Evolutionary conservation across 208 protist genomes (phyloP), one percentile per base, ranked within the genome.

Genomic region (Trypanosoma mega): DNA sequence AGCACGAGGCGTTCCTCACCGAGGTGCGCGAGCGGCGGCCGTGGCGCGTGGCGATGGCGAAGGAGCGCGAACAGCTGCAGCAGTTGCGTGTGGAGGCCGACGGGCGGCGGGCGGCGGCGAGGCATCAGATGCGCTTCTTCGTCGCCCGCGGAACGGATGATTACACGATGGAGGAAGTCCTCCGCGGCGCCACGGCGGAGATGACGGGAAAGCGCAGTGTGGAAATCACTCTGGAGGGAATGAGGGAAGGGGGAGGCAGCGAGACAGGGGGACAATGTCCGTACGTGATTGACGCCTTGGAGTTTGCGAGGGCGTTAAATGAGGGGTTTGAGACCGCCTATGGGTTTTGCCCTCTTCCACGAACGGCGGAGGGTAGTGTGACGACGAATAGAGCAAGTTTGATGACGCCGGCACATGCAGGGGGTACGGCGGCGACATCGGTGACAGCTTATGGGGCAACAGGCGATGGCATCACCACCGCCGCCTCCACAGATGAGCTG

Each of bases 201-300:
- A 18, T 24, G 0, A 2, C 11, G 5, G 49, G 26, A 29, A 8
- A 14, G 1, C 62, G 26, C 14, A 11, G 12, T 29, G 14, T 1
- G 3, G 6, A 18, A 3, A 37, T 20, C 20, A 3, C 12, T 48
- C 1, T 21, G 34, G 37, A 20, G 2, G 23, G 9, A 48, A 30
- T 6, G 14, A 27, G 58, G n/a, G 55, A 55, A 18, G 34, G 34
- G 34, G 34, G 34, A 16, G 34, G 34, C 34, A 12, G 34, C 8
- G 6, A 39, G 34, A 16, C 34, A 16, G 34, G 34, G 31, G 20
- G 2, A 47, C 52, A 3, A 44, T 57, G 63, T 89, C 63, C n/a
- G n/a, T n/a, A n/a, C n/a, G n/a, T n/a, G n/a, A 91, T 96, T 62
- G 85, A 96, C 57, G 80, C 86, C 0, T 64, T 82, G 18, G 63